Conservation (phyloP, 2,329 filamentous ascomycete genomes). For the Hypoxylon sp. region DNA sequence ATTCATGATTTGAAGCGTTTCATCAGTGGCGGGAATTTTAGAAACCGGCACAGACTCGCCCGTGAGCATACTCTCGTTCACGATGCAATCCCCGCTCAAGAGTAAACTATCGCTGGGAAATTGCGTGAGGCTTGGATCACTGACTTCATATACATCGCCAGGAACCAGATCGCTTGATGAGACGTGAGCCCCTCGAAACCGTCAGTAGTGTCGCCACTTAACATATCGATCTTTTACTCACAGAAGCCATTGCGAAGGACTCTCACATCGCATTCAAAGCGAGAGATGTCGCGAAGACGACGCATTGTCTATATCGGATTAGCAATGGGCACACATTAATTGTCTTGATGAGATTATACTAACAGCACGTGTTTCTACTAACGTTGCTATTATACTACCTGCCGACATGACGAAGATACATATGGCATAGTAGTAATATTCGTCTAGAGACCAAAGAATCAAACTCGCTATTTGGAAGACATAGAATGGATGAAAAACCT, state of each 20-base stretch:
- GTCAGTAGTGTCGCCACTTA: conserved; percentile 47
- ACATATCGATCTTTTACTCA: conserved; percentile 57
- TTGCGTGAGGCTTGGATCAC: conserved; percentile 88
- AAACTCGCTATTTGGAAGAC: conserved; percentile 97
- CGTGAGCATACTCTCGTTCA: conserved; percentile 99
- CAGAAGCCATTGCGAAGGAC: conserved; percentile 96
- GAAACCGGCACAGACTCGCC: conserved; percentile 97
- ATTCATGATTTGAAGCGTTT: conserved; percentile 82
- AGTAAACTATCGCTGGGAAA: conserved; percentile 94
- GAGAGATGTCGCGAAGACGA: conserved; percentile 89
- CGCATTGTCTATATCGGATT: conserved; percentile 78
- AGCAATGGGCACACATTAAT: conserved; percentile 7
- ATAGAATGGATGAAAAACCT: conserved; percentile 97
- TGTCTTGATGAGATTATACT: conserved; percentile 52
- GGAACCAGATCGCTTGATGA: conserved; percentile 91
- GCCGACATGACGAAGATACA: conserved; percentile 97
- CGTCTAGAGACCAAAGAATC: conserved; percentile 92
- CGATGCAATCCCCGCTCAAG: conserved; percentile 94
- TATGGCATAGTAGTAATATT: conserved; percentile 97
- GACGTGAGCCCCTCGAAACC: conserved; percentile 78
- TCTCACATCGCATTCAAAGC: conserved; percentile 94
- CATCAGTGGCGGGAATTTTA: conserved; percentile 86
- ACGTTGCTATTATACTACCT: conserved; percentile 89
- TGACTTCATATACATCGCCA: conserved; percentile 96
- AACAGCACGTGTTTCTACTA: conserved; percentile 89